phyloP scores from a whole-genome alignment of 129 eudicot species.

The Helichrysum umbraculigerum region DNA sequence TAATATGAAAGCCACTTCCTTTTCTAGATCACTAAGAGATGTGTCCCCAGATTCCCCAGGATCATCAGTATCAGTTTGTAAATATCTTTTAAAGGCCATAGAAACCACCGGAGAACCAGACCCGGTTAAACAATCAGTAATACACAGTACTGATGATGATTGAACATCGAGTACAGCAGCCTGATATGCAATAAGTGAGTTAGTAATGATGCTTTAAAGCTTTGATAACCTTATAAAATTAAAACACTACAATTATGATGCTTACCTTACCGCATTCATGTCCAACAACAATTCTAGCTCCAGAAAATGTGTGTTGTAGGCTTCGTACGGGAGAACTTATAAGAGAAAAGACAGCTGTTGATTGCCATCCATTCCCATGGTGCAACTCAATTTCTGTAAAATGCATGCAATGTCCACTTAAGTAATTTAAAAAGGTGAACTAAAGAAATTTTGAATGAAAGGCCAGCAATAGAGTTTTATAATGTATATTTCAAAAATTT shows the following conservation, averaged over 20 bases:
- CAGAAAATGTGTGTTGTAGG: conserved; percentile 54
- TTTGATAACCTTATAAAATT: not conserved
- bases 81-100: conserved; percentile 45
- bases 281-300: conserved; percentile 79
- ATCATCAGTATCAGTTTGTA: conserved; percentile 26
- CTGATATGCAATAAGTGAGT: conserved; percentile 46
- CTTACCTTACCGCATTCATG: conserved; percentile 78
- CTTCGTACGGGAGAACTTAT: conserved; percentile 64
- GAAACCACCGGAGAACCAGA: conserved; percentile 55
- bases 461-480: not conserved
- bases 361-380: conserved; percentile 44
- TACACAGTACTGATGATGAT: conserved; percentile 60
- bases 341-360: conserved; percentile 62
- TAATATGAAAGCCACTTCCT: conserved; percentile 61
- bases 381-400: conserved; percentile 53
- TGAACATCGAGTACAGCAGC: conserved; percentile 68
- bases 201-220: conserved; percentile 5
- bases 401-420: conserved; percentile 6
- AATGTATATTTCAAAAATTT: not conserved
- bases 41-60: conserved; percentile 40
- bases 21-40: conserved; percentile 33
- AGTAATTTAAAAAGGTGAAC: not conserved
- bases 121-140: conserved; percentile 51
- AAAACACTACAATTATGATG: not conserved
- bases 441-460: not conserved